Conservation (phyloP, 2,329 filamentous ascomycete genomes). For the Mycosphaerelloides madeirae region DNA sequence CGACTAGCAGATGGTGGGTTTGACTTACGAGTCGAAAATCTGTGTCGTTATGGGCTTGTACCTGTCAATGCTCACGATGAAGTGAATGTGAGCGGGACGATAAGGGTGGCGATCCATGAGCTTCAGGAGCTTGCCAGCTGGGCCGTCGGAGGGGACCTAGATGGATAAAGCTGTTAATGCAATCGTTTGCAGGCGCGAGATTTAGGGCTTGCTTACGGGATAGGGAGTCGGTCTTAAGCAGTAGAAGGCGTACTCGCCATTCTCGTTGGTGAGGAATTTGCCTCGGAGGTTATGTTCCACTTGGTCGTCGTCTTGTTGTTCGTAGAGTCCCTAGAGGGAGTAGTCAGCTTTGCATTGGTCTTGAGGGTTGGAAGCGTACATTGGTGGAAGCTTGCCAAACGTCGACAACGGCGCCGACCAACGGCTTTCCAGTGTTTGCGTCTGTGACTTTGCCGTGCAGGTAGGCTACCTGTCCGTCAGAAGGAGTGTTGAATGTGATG, state of each 20-base stretch:
- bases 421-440: conserved; percentile 58
- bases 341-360: not conserved
- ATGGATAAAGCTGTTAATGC: not conserved
- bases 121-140: conserved; percentile 50
- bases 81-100: conserved; percentile 60
- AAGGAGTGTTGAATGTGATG: conserved; percentile 52
- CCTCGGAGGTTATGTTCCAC: conserved; percentile 70
- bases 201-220: conserved; percentile 4
- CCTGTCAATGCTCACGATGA: conserved; percentile 40
- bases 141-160: conserved; percentile 15
- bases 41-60: conserved; percentile 71
- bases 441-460: conserved; percentile 61
- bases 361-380: conserved; percentile 8
- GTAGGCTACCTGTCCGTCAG: conserved; percentile 53
- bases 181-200: not conserved
- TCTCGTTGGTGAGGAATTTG: conserved; percentile 59
- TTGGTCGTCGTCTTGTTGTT: conserved; percentile 69
- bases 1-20: not conserved
- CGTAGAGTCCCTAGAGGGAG: conserved; percentile 42
- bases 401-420: conserved; percentile 64
- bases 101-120: conserved; percentile 58
- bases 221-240: conserved; percentile 24
- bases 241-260: conserved; percentile 21
- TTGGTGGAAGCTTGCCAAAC: conserved; percentile 79
- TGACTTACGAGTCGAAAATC: conserved; percentile 57